Evolutionary conservation across 2,329 filamentous ascomycete species (phyloP).

Genomic region (Claviceps sp.): DNA sequence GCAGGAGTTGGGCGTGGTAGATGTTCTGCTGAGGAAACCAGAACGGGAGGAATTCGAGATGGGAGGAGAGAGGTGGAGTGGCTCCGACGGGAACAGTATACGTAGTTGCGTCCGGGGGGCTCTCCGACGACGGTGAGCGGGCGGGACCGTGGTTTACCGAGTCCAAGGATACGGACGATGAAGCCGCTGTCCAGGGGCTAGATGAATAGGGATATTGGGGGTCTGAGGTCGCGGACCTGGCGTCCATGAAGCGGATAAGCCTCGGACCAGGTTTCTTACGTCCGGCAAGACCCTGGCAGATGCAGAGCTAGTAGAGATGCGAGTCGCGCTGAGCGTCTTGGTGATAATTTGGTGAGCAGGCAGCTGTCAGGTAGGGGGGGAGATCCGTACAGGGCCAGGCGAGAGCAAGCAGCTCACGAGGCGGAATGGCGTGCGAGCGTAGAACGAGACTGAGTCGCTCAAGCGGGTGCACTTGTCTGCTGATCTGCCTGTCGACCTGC

Average conservation of each 20-base stretch:
- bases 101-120: slow-evolving; percentile 17
- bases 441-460: background rate
- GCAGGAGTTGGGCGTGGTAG: slow-evolving; percentile 48
- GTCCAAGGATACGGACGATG: slow-evolving; percentile 13
- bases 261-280: slow-evolving; percentile 3
- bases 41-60: slow-evolving; percentile 42
- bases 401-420: background rate
- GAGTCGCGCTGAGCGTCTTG: background rate
- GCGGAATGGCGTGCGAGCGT: background rate
- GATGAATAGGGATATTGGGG: slow-evolving; percentile 24
- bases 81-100: slow-evolving; percentile 10
- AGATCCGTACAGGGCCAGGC: background rate
- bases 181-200: slow-evolving; percentile 18
- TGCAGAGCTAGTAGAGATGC: background rate
- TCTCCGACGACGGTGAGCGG: slow-evolving; percentile 15
- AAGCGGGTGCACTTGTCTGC: background rate
- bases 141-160: slow-evolving; percentile 14
- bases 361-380: background rate
- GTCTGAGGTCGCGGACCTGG: slow-evolving; percentile 24
- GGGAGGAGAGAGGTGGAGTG: slow-evolving; percentile 24
- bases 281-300: background rate
- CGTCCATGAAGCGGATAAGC: slow-evolving; percentile 24
- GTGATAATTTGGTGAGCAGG: background rate
- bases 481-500: too few relatives aligned
- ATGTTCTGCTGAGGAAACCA: slow-evolving; percentile 46